These are phyloP conservation scores for Apiospora sp. DNA, from an alignment of 2,329 filamentous ascomycete species.

Conservation along the genomic window DNA sequence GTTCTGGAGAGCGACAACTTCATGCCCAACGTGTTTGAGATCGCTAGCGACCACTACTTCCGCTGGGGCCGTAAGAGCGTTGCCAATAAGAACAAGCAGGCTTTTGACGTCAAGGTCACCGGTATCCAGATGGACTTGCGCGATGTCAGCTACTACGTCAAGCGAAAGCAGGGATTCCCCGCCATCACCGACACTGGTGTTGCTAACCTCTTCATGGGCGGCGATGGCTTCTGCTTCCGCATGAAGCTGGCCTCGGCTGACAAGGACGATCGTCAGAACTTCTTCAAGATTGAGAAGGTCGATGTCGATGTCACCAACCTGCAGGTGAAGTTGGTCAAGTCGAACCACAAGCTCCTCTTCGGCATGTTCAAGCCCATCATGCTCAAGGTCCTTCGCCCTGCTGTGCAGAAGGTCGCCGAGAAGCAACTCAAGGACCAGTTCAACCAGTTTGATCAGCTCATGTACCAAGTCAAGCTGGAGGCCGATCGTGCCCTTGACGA, in stretches of 20 bases:
- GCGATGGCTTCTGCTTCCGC: constrained; percentile 89
- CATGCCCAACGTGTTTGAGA: constrained; percentile 89
- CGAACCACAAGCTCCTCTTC: constrained; percentile 93
- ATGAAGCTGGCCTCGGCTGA: constrained; percentile 86
- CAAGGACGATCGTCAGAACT: constrained; percentile 77
- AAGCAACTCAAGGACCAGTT: constrained; percentile 88
- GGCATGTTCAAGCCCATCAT: constrained; percentile 85
- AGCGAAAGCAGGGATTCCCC: constrained; percentile 94
- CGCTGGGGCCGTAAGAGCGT: constrained; percentile 92
- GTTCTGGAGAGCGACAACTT: constrained; percentile 97
- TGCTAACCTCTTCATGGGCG: constrained; percentile 86
- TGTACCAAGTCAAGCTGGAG: constrained; percentile 83
- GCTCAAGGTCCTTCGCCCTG: constrained; percentile 83
- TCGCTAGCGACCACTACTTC: constrained; percentile 93
- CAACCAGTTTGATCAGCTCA: constrained; percentile 74
- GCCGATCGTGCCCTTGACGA: constrained; percentile 76
- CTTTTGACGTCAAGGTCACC: constrained; percentile 81
- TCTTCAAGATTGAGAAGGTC: constrained; percentile 94
- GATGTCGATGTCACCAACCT: constrained; percentile 83
- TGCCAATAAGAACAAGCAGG: constrained; percentile 81
- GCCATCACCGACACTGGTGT: constrained; percentile 87
- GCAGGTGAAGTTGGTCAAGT: constrained; percentile 90
- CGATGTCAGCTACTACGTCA: constrained; percentile 93
- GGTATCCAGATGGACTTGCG: constrained; percentile 92
- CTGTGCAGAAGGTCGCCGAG: constrained; percentile 86